Base-by-base conservation (phyloP, 73 alveolate species). In the Paramecium octaurelia region DNA sequence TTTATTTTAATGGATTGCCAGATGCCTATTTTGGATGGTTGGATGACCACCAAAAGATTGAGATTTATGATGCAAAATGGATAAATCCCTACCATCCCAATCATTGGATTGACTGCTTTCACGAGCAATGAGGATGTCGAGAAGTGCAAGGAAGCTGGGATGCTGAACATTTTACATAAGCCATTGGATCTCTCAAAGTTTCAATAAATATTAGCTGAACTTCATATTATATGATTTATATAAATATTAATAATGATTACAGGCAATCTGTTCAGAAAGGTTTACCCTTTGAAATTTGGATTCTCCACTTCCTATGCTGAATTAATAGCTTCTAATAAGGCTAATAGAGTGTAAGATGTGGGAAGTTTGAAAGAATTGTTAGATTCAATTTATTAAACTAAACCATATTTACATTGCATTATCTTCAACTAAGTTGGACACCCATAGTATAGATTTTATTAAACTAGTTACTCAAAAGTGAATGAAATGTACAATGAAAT, bases 1-100 rank as follows among this genome's bases (percentile, higher is more conserved):
- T 58, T 83, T 18, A 89, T 89, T 10, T 46, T 89, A 12, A 46
- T 89, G 88, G 94, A 89, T 44, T 89, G 94, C 8, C 48, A 89
- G 18, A 89, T 89, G 94, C 94, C 94, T 16, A 71, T 89, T 42
- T 70, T 89, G 80, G 88, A 89, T 89, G 94, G 94, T 20, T 89
- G 94, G 94, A 54, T 70, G 24, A 50, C 92, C 29, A 83, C 94
- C 2, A 89, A 21, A 44, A 83, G 38, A 46, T 44, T 89, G 57
- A 71, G 77, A 24, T 43, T 21, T 29, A 23, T 89, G 84, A 89
- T 89, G 94, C 24, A 27, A 38, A 29, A 89, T 21, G 77, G 71
- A 16, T 16, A 71, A 46, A 58, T 89, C 3, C 94, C 90, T 10
- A 59, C 58, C n/a, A 73, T 89, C 4, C 94, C 94, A 12, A 89